Percentiles rank a stretch among this genome's conserved stretches.
Conservation (phyloP, 495 filamentous ascomycete species). For the Chlorociboria aeruginascens region DNA sequence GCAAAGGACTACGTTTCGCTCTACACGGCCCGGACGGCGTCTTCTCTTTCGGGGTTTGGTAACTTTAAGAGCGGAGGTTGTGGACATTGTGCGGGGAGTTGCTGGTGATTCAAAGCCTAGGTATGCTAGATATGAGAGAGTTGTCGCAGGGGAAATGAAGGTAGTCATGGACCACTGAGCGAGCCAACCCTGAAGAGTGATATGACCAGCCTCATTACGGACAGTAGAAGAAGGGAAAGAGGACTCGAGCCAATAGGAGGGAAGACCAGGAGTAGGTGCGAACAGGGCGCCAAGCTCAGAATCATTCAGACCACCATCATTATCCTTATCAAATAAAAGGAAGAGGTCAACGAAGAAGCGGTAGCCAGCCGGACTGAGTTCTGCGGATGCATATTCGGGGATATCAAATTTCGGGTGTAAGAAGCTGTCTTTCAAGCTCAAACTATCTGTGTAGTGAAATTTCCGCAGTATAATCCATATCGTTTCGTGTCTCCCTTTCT, state of each 20-base stretch:
- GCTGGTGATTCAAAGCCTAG: conserved; percentile 67
- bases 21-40: conserved; percentile 67
- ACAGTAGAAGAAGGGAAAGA: conserved; percentile 89
- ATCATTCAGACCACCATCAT: conserved; percentile 86
- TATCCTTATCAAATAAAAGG: conserved; percentile 89
- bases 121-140: conserved; percentile 88
- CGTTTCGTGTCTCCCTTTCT: conserved; percentile 96
- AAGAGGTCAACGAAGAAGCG: conserved; percentile 97
- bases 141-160: conserved; percentile 88
- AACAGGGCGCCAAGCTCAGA: conserved; percentile 76
- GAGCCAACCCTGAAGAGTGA: conserved; percentile 94
- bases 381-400: conserved; percentile 78
- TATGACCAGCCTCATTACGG: conserved; percentile 86
- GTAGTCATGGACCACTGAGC: conserved; percentile 99
- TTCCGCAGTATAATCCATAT: conserved; percentile 95
- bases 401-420: conserved; percentile 93
- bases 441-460: conserved; percentile 90
- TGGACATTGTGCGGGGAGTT: conserved; percentile 47
- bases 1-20: conserved; percentile 91
- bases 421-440: conserved; percentile 81
- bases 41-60: conserved; percentile 83
- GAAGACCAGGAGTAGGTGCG: conserved; percentile 84
- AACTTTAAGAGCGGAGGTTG: conserved; percentile 74
- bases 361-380: conserved; percentile 89
- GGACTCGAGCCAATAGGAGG: conserved; percentile 72